phyloP scores from a whole-genome alignment of 1,139 yeast species.

The Yamadazyma conglobata region DNA sequence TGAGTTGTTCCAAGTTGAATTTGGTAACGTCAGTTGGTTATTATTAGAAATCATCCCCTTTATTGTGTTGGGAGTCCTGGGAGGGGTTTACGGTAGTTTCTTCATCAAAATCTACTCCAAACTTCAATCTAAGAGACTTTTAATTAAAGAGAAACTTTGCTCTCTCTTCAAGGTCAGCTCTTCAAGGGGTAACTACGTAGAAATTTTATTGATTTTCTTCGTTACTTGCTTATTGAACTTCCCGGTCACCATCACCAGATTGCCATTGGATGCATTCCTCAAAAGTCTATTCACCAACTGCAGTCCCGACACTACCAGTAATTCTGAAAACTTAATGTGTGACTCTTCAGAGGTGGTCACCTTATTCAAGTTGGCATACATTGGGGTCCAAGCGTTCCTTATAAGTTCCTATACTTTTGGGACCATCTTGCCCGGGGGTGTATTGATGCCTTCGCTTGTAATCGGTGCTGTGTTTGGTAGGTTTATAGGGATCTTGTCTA shows the following conservation, averaged over 20 bases:
- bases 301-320: conserved; percentile 19
- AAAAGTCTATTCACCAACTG: conserved; percentile 67
- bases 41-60: conserved; percentile 68
- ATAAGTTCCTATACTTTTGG: conserved; percentile 59
- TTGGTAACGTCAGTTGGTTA: conserved; percentile 72
- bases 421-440: conserved; percentile 62
- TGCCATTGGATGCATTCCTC: conserved; percentile 55
- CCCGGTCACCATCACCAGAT: conserved; percentile 51
- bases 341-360: conserved; percentile 24
- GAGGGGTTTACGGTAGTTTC: conserved; percentile 63
- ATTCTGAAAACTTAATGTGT: conserved; percentile 36
- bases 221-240: conserved; percentile 55
- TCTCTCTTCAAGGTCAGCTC: conserved; percentile 13
- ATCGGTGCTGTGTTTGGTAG: conserved; percentile 69
- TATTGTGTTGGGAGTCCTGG: conserved; percentile 58
- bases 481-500: conserved; percentile 59
- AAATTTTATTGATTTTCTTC: conserved; percentile 45
- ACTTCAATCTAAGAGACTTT: conserved; percentile 20
- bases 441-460: conserved; percentile 68
- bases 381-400: conserved; percentile 51
- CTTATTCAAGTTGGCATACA: conserved; percentile 37
- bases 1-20: conserved; percentile 60
- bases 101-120: conserved; percentile 49
- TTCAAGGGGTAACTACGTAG: conserved; percentile 32
- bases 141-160: conserved; percentile 20